Evolutionary conservation across 805 yeast genomes (phyloP).

Genomic region (Candida peoriensis): DNA sequence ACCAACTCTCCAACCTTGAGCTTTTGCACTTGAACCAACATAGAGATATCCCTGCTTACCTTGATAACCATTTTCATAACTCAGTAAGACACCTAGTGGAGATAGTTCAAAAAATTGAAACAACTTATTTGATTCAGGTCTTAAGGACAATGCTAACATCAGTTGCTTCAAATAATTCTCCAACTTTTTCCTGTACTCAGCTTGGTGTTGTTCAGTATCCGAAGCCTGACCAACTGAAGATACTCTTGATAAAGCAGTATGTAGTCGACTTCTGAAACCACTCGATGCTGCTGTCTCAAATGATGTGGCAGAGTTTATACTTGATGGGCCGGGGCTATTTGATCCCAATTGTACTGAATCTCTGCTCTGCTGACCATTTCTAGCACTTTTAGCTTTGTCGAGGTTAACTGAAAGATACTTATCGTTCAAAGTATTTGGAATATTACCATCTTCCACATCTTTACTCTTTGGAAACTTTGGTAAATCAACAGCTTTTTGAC

Average conservation of each 20-base stretch:
- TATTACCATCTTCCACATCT: constrained; percentile 3
- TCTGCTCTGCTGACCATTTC: background rate
- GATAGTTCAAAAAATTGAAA: constrained; percentile 89
- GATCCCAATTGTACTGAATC: background rate
- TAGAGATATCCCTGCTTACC: constrained; percentile 89
- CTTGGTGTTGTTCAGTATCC: constrained; percentile 4
- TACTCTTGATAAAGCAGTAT: constrained; percentile 14
- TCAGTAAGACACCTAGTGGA: constrained; percentile 76
- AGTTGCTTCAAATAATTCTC: constrained; percentile 66
- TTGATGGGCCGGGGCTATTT: background rate
- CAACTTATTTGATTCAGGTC: constrained; percentile 76
- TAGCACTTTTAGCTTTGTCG: background rate
- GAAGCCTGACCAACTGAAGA: constrained; percentile 2
- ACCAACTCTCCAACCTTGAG: constrained; percentile 95
- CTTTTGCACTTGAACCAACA: constrained; percentile 74
- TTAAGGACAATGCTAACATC: constrained; percentile 52
- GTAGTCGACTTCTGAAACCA: constrained; percentile 13
- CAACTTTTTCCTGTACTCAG: constrained; percentile 34
- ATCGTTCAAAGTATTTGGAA: constrained; percentile 19
- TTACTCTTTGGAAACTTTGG: constrained; percentile 32
- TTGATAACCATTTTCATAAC: constrained; percentile 73
- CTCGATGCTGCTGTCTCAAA: constrained; percentile 1
- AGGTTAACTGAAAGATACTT: constrained; percentile 16
- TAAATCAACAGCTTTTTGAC: constrained; percentile 25
- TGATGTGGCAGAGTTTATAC: constrained; percentile 2